Evolutionary conservation across 2,329 filamentous ascomycete genomes (phyloP), one percentile per base, ranked within the genome.

Genomic region (Exophiala sideris): DNA sequence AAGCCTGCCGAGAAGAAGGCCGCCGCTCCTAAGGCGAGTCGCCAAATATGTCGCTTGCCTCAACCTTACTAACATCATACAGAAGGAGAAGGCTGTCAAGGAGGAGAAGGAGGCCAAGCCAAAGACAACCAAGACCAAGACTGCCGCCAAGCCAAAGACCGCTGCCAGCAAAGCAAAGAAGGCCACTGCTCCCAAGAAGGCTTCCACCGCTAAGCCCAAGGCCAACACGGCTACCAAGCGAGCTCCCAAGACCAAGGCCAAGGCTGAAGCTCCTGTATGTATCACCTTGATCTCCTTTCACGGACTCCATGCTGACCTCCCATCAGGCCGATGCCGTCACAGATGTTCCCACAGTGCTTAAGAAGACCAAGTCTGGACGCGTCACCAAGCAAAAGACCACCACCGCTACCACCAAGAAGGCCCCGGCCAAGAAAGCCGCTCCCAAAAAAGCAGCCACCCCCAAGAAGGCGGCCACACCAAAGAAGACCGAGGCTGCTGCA

Each of bases 301-400:
- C 18, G 11, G 9, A 3, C 33, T 32, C 20, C 8, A 32, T 46
- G 58, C 62, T 72, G 60, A 68, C 59, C 18, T 11, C 38, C 21
- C 10, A 46, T 12, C 62, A 85, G 80, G 84, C 83, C 12, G 82
- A 84, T 54, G 85, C 85, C 61, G 77, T 87, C 46, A 80, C 85
- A 53, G 85, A 89, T 63, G 85, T 87, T 74, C 79, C 84, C 59
- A 84, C 85, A 66, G 79, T 86, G 45, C 75, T 91, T 48, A 82
- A 81, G 70, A 91, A 89, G 83, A 91, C 89, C 71, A 94, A 94
- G 83, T 86, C 88, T 50, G 89, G 90, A 45, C 87, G 90, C 64
- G 87, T 95, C 65, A 83, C 86, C 65, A 95, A 94, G 83, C 77
- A 79, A 20, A 75, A 71, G 71, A 67, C 59, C 21, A 54, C 59